These are phyloP conservation scores for Paratinospora sagittata DNA, from an alignment of 164 flowering plant species.

Conservation along the genomic window DNA sequence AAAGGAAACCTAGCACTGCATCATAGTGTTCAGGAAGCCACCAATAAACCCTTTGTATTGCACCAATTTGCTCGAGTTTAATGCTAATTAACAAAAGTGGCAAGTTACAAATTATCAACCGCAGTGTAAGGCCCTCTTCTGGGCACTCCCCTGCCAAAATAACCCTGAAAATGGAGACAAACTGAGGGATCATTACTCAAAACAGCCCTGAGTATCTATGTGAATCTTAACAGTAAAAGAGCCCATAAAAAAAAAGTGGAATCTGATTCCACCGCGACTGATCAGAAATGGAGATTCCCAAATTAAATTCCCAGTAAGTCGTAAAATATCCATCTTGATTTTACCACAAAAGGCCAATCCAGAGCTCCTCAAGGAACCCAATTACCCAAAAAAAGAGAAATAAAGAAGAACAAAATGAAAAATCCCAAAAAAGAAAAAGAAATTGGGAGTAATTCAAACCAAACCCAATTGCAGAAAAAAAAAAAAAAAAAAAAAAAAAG, in stretches of 20 bases:
- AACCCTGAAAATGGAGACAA: background rate
- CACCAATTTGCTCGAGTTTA: background rate
- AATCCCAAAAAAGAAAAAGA: too few species aligned
- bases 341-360: background rate
- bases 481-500: background rate
- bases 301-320: background rate
- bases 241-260: background rate
- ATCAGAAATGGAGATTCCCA: slow-evolving; percentile 6
- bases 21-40: background rate
- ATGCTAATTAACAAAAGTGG: background rate
- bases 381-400: background rate
- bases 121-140: background rate
- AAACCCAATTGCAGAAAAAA: slow-evolving; percentile 4
- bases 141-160: background rate
- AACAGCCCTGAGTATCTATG: background rate
- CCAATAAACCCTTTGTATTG: too few species aligned
- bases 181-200: background rate
- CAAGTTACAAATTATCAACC: background rate
- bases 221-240: background rate
- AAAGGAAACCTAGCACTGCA: background rate
- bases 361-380: background rate
- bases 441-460: background rate
- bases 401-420: background rate
- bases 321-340: slow-evolving; percentile 2
- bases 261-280: background rate